Evolutionary conservation across 1,284 basidiomycete genomes (phyloP).

Genomic region (Boletus mariae): DNA sequence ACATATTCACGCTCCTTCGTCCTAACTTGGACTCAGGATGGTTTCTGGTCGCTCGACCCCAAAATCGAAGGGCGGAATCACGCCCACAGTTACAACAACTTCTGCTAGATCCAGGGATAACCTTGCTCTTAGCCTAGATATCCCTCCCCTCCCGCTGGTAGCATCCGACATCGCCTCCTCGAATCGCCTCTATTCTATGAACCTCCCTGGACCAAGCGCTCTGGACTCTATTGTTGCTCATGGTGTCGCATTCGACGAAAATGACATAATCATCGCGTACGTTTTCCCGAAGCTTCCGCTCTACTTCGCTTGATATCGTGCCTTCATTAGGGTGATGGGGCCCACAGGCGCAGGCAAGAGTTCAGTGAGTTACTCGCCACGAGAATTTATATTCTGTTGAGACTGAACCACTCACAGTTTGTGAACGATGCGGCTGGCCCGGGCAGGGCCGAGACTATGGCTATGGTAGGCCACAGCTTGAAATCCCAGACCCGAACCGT

Average conservation of each 20-base stretch:
- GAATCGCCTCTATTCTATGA: neutral
- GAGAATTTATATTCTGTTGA: neutral
- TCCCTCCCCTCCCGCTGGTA: neutral
- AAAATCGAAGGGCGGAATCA: neutral
- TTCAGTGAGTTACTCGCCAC: slow-evolving; percentile 24
- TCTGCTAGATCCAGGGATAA: neutral
- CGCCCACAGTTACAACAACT: neutral
- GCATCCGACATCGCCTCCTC: neutral
- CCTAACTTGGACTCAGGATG: neutral
- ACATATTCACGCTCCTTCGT: neutral
- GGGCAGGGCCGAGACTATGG: slow-evolving; percentile 2
- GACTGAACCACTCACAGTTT: slow-evolving; percentile 14
- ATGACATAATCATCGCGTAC: slow-evolving; percentile 19
- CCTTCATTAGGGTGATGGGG: slow-evolving; percentile 37
- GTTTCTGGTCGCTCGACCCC: neutral
- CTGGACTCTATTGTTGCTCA: neutral
- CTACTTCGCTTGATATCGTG: neutral
- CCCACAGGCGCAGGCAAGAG: slow-evolving; percentile 40
- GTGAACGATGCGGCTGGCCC: slow-evolving; percentile 16
- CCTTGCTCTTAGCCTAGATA: neutral
- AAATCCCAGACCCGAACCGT: slow-evolving; percentile 10
- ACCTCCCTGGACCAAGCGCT: neutral
- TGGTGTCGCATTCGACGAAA: neutral
- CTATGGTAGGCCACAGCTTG: neutral
- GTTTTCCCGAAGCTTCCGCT: neutral